phyloP scores from a whole-genome alignment of 257 asterid species.

The Craterostigma plantagineum region DNA sequence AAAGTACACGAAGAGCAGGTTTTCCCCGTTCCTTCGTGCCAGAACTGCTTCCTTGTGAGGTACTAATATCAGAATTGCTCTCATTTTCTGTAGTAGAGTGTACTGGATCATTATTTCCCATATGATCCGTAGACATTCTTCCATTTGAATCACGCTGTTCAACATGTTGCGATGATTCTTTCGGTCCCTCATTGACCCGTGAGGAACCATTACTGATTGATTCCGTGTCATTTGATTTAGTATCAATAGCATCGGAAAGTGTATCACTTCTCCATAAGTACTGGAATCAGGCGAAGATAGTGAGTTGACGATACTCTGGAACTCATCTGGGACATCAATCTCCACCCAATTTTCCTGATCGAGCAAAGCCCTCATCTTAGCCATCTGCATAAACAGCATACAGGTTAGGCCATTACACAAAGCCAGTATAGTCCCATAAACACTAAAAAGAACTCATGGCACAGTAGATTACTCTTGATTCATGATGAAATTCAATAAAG shows the following conservation, averaged over 20 bases:
- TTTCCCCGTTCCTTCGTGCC: slow-evolving; percentile 52
- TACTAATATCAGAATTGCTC: slow-evolving; percentile 35
- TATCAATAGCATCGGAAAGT: slow-evolving; percentile 17
- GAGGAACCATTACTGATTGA: slow-evolving; percentile 26
- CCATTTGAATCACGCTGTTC: slow-evolving; percentile 40
- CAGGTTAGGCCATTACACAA: slow-evolving; percentile 13
- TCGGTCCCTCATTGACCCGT: slow-evolving; percentile 20
- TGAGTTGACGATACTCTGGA: slow-evolving; percentile 59
- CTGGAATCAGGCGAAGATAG: slow-evolving; percentile 25
- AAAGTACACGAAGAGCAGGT: slow-evolving; percentile 50
- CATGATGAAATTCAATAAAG: slow-evolving; percentile 86
- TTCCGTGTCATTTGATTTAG: slow-evolving; percentile 20
- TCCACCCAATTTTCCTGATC: slow-evolving; percentile 98
- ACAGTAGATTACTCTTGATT: slow-evolving; percentile 64
- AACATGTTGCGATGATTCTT: slow-evolving; percentile 18
- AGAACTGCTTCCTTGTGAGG: slow-evolving; percentile 38
- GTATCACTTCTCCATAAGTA: slow-evolving; percentile 15
- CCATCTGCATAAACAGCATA: slow-evolving; percentile 40
- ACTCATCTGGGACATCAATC: slow-evolving; percentile 92
- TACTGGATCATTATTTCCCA: too few species aligned
- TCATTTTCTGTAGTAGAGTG: slow-evolving; percentile 17
- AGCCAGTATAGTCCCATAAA: background rate
- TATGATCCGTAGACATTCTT: too few species aligned
- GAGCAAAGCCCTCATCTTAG: slow-evolving; percentile 83
- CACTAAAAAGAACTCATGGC: slow-evolving; percentile 8